Conservation (phyloP, 2,329 filamentous ascomycete genomes). For the Ophiostoma ulmi region DNA sequence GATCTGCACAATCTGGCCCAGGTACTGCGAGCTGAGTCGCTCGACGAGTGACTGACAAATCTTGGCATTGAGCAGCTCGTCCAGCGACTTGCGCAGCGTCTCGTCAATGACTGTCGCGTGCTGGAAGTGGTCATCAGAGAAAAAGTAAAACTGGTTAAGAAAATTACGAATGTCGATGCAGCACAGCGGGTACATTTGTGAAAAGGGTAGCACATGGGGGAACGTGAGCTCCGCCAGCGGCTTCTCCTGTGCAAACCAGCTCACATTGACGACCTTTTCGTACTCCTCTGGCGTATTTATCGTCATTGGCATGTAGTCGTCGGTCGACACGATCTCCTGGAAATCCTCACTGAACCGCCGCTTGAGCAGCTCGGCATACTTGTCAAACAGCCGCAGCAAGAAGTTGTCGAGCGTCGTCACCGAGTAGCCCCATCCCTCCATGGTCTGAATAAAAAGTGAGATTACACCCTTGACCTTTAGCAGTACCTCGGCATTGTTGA, state of each 20-base stretch:
- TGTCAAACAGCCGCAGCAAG: slow-evolving; percentile 83
- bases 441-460: slow-evolving; percentile 93
- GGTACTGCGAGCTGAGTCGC: slow-evolving; percentile 81
- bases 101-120: slow-evolving; percentile 87
- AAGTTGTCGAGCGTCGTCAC: slow-evolving; percentile 77
- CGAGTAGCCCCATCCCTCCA: slow-evolving; percentile 94
- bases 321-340: slow-evolving; percentile 82
- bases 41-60: slow-evolving; percentile 89
- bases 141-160: slow-evolving; percentile 96
- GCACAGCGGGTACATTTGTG: slow-evolving; percentile 97
- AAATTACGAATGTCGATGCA: slow-evolving; percentile 98
- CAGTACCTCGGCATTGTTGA: slow-evolving; percentile 83
- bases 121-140: slow-evolving; percentile 92
- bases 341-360: slow-evolving; percentile 92
- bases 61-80: slow-evolving; percentile 86
- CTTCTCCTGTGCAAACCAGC: slow-evolving; percentile 89
- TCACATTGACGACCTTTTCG: slow-evolving; percentile 91
- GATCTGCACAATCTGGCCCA: slow-evolving; percentile 97
- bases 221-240: slow-evolving; percentile 72
- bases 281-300: slow-evolving; percentile 88
- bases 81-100: slow-evolving; percentile 79
- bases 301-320: slow-evolving; percentile 99
- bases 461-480: slow-evolving; percentile 94
- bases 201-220: slow-evolving; percentile 93
- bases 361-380: slow-evolving; percentile 88